These are phyloP conservation scores for Aspergillus sp. DNA, from an alignment of 2,329 filamentous ascomycete genomes.

Conservation along the genomic window DNA sequence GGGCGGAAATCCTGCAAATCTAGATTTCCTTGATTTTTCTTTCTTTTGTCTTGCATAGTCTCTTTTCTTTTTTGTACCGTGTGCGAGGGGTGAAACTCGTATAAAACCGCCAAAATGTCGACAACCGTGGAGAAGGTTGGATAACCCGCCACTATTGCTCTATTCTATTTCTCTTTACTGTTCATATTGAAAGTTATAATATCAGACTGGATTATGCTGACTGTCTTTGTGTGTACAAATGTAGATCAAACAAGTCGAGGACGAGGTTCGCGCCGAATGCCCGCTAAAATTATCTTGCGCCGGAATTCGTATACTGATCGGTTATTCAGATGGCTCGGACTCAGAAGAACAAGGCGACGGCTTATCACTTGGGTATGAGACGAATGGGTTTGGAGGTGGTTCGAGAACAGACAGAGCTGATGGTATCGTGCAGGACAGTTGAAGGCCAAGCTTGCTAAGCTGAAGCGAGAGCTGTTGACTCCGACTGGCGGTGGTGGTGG, in stretches of 20 bases:
- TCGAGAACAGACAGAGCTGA: constrained; percentile 25
- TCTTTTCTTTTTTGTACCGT: constrained; percentile 17
- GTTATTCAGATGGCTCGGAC: constrained; percentile 79
- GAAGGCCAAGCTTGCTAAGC: constrained; percentile 96
- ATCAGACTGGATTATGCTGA: constrained; percentile 29
- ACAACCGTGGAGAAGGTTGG: constrained; percentile 94
- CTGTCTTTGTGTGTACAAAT: constrained; percentile 23
- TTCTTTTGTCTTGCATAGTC: constrained; percentile 15
- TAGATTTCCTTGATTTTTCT: constrained; percentile 7
- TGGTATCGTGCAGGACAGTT: constrained; percentile 63
- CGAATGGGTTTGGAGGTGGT: not conserved
- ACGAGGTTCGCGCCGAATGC: constrained; percentile 67
- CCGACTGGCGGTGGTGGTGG: constrained; percentile 78
- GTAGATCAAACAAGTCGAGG: constrained; percentile 95
- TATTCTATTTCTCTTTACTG: not conserved
- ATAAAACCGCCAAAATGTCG: constrained; percentile 68
- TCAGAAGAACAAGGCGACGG: constrained; percentile 96
- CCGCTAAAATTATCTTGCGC: constrained; percentile 1
- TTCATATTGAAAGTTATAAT: not conserved
- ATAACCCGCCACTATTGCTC: constrained; percentile 9
- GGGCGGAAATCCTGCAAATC: not conserved
- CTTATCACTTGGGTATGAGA: constrained; percentile 75
- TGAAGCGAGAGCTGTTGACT: constrained; percentile 93
- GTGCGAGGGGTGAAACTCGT: constrained; percentile 24
- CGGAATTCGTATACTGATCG: constrained; percentile 16